A percentile compares a stretch with the other conserved stretches of the same genome.
Conservation (phyloP, 2,329 filamentous ascomycete species). For the Keithomyces neogunnii region DNA sequence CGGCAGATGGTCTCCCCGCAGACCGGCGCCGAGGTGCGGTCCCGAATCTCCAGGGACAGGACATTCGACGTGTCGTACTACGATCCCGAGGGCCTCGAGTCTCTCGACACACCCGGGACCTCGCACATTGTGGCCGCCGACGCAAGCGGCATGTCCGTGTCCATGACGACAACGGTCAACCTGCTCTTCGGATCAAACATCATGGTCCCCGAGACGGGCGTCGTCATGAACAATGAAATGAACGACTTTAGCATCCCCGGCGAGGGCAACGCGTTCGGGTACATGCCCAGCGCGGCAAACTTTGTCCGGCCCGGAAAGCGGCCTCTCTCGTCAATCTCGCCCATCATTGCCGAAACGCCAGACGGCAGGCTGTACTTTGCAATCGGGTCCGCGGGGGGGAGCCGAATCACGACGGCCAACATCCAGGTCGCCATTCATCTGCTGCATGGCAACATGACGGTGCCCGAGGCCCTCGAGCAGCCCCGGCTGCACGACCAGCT, state of each 20-base stretch:
- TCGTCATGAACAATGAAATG: conserved; percentile 60
- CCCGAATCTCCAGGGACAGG: conserved; percentile 32
- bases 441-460: conserved; percentile 56
- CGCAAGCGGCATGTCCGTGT: conserved; percentile 60
- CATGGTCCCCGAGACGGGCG: conserved; percentile 72
- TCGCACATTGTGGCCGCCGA: conserved; percentile 63
- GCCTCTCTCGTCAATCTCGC: conserved; percentile 68
- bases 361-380: conserved; percentile 63
- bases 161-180: conserved; percentile 75
- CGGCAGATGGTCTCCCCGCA: conserved; percentile 55
- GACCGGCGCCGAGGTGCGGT: conserved; percentile 43
- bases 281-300: conserved; percentile 64
- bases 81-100: conserved; percentile 36
- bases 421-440: conserved; percentile 71
- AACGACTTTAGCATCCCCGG: conserved; percentile 73
- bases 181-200: conserved; percentile 68
- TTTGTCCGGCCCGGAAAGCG: conserved; percentile 70
- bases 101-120: conserved; percentile 56
- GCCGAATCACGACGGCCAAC: conserved; percentile 73
- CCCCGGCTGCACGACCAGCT: conserved; percentile 80
- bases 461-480: conserved; percentile 53
- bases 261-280: conserved; percentile 66
- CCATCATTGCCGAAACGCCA: conserved; percentile 64
- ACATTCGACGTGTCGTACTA: conserved; percentile 34
- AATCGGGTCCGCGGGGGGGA: conserved; percentile 73